Evolutionary conservation across 1,139 yeast genomes (phyloP).

Genomic region (Pneumocystis carinii): DNA sequence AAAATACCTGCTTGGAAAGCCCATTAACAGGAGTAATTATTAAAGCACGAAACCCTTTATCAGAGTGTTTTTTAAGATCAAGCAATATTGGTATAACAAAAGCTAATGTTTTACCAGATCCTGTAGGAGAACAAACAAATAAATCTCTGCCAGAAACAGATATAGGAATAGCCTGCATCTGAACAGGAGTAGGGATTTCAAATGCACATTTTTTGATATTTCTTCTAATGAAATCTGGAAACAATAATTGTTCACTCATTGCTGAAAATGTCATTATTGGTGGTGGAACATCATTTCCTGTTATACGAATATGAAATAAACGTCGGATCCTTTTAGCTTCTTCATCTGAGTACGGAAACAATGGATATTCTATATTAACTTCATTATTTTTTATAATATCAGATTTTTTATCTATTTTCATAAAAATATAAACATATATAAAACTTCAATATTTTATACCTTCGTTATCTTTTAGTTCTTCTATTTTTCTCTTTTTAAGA

Average conservation of each 20-base stretch:
- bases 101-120: slow-evolving; percentile 85
- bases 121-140: slow-evolving; percentile 86
- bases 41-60: slow-evolving; percentile 33
- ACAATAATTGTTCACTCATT: slow-evolving; percentile 47
- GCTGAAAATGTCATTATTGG: slow-evolving; percentile 87
- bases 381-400: background rate
- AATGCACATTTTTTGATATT: slow-evolving; percentile 60
- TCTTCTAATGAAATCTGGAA: slow-evolving; percentile 46
- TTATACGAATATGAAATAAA: slow-evolving; percentile 43
- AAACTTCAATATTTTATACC: background rate
- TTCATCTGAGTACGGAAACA: slow-evolving; percentile 36
- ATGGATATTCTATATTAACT: background rate
- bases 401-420: background rate
- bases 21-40: slow-evolving; percentile 88
- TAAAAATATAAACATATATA: background rate
- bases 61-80: slow-evolving; percentile 16
- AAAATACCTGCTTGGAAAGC: slow-evolving; percentile 51
- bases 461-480: background rate
- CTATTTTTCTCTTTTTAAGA: slow-evolving; percentile 20
- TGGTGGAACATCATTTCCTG: slow-evolving; percentile 66
- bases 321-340: slow-evolving; percentile 48
- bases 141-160: slow-evolving; percentile 51
- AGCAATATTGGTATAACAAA: slow-evolving; percentile 73
- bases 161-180: slow-evolving; percentile 69
- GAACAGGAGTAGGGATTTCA: slow-evolving; percentile 80